Conservation (phyloP, 306 rosid genomes). For the Cajanus cajan region DNA sequence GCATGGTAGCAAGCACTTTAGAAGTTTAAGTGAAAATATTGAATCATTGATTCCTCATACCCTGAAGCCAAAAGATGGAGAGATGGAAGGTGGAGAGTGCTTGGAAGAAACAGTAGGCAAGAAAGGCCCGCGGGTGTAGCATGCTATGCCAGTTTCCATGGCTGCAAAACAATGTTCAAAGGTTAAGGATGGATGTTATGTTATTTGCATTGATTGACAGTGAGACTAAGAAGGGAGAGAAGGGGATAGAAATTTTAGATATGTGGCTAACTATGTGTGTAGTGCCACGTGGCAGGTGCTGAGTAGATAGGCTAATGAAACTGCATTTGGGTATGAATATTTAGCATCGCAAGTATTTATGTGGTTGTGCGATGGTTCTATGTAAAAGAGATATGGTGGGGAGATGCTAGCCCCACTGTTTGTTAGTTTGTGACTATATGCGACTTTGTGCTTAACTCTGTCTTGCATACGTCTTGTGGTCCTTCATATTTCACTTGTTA, state of each 20-base stretch:
- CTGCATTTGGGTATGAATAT: conserved; percentile 31
- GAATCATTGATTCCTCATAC: background rate
- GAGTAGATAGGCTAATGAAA: conserved; percentile 42
- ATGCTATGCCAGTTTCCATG: conserved; percentile 81
- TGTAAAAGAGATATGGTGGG: conserved; percentile 54
- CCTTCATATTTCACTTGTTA: background rate
- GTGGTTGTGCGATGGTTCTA: conserved; percentile 58
- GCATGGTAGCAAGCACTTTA: background rate
- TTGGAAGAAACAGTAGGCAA: conserved; percentile 58
- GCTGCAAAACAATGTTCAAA: conserved; percentile 19
- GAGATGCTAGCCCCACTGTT: conserved; percentile 19
- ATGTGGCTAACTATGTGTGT: conserved; percentile 45
- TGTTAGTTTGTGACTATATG: conserved; percentile 29
- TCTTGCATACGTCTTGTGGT: background rate
- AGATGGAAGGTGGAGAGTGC: conserved; percentile 59
- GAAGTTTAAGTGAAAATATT: background rate
- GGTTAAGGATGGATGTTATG: conserved; percentile 1
- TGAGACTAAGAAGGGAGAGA: conserved; percentile 22
- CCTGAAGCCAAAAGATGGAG: conserved; percentile 57
- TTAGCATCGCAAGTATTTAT: conserved; percentile 53
- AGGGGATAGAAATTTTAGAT: conserved; percentile 48
- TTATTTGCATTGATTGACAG: conserved; percentile 17
- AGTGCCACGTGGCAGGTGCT: conserved; percentile 48
- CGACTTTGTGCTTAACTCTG: background rate
- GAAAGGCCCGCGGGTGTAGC: conserved; percentile 61